Evolutionary conservation across 306 rosid genomes (phyloP).

Genomic region (Acacia acuminata): DNA sequence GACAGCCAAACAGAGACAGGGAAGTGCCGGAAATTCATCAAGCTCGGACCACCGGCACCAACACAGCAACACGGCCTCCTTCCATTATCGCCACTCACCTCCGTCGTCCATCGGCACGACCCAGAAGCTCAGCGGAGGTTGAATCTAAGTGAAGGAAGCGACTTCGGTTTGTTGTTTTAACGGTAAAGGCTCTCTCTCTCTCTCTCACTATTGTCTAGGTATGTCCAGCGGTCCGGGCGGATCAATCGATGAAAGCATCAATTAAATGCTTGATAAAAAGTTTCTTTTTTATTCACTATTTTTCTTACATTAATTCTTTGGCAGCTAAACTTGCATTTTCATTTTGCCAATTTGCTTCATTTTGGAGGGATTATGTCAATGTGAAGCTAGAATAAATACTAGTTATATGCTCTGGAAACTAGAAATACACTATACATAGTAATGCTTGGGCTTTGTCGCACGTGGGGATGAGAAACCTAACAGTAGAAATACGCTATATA

Average conservation of each 20-base stretch:
- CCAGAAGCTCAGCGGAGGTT: neutral
- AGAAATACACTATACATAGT: neutral
- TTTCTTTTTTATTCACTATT: neutral
- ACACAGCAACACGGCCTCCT: no score
- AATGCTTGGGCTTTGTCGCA: neutral
- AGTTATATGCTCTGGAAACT: conserved; percentile 5
- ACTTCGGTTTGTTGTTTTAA: conserved; percentile 60
- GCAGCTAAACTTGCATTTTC: conserved; percentile 1
- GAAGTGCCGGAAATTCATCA: no score
- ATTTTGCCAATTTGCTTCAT: neutral
- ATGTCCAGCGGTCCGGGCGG: neutral
- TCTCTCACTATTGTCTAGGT: neutral
- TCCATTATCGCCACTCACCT: no score
- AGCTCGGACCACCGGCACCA: no score
- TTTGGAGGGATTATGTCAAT: neutral
- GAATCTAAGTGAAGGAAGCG: conserved; percentile 63
- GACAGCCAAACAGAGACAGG: no score
- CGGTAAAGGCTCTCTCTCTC: conserved; percentile 49
- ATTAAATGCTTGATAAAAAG: neutral
- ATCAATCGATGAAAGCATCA: neutral
- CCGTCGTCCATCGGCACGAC: no score
- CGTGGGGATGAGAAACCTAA: conserved; percentile 10
- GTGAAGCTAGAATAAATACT: neutral
- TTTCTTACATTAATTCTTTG: neutral
- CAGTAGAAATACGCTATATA: neutral